These are phyloP conservation scores for Isoetes taiwanensis DNA, from an alignment of 75 land plant genomes.

Conservation along the genomic window DNA sequence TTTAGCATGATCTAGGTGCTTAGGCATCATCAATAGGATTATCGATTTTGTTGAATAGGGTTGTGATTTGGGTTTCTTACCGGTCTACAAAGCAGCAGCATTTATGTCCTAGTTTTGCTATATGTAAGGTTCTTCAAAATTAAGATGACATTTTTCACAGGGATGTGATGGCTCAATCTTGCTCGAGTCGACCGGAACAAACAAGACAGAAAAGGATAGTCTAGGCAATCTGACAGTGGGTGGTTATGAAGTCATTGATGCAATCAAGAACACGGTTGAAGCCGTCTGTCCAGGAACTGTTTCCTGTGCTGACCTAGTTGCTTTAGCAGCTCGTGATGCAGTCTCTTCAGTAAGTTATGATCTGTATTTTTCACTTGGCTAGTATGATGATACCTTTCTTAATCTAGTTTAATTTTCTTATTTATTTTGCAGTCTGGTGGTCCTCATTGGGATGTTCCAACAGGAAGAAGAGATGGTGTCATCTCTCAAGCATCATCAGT, in stretches of 20 bases:
- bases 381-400: too few relatives aligned
- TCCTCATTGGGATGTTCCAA: slow-evolving; percentile 20
- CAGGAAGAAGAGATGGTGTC: slow-evolving; percentile 39
- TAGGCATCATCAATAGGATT: too few relatives aligned
- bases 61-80: too few relatives aligned
- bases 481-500: slow-evolving; percentile 41
- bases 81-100: too few relatives aligned
- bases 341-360: slow-evolving; percentile 31
- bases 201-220: slow-evolving; percentile 27
- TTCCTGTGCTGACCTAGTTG: slow-evolving; percentile 71
- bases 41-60: too few relatives aligned
- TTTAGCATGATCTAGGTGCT: too few relatives aligned
- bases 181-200: slow-evolving; percentile 24
- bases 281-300: slow-evolving; percentile 38
- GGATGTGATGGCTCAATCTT: slow-evolving; percentile 73
- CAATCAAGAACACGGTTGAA: slow-evolving; percentile 39
- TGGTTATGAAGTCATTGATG: slow-evolving; percentile 50
- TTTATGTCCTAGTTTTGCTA: too few relatives aligned
- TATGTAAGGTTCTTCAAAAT: too few relatives aligned
- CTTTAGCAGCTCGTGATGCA: slow-evolving; percentile 60
- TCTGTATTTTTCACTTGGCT: background rate
- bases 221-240: slow-evolving; percentile 33
- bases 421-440: slow-evolving; percentile 42
- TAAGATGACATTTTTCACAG: slow-evolving; percentile 36
- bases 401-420: background rate